Conservation (phyloP, 257 asterid genomes). For the Capsicum rhomboideum region DNA sequence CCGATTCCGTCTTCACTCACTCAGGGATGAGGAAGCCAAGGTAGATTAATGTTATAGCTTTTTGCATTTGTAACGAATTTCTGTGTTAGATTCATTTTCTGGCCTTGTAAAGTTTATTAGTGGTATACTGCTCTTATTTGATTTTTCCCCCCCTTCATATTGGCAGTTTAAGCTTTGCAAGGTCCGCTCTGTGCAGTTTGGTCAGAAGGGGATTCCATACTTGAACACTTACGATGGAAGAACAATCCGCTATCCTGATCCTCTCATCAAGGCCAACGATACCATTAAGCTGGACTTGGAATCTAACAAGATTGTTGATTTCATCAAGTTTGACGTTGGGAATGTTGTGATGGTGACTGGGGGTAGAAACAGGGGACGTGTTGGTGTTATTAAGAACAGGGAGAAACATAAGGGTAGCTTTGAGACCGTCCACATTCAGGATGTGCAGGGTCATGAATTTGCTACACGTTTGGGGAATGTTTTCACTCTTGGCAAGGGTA, state of each 20-base stretch:
- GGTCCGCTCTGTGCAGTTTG: not conserved
- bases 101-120: not conserved
- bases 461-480: conserved; percentile 2
- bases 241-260: not conserved
- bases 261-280: not conserved
- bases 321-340: conserved; percentile 5
- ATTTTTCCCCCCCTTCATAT: not conserved
- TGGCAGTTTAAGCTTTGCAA: not conserved
- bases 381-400: conserved; percentile 1
- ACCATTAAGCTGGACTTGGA: conserved; percentile 1
- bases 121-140: not conserved
- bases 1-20: conserved; percentile 12
- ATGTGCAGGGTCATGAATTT: conserved; percentile 3
- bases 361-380: conserved; percentile 4
- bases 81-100: not conserved
- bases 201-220: not conserved
- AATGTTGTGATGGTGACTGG: conserved; percentile 7
- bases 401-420: conserved; percentile 10
- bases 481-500: conserved; percentile 6
- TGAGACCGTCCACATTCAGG: conserved; percentile 9
- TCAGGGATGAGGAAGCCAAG: conserved; percentile 44
- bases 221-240: not conserved
- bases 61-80: not conserved
- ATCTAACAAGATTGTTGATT: conserved; percentile 2
- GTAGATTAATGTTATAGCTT: not conserved